phyloP scores from a whole-genome alignment of 2,329 filamentous ascomycete genomes.

The Colletotrichum paranaense region DNA sequence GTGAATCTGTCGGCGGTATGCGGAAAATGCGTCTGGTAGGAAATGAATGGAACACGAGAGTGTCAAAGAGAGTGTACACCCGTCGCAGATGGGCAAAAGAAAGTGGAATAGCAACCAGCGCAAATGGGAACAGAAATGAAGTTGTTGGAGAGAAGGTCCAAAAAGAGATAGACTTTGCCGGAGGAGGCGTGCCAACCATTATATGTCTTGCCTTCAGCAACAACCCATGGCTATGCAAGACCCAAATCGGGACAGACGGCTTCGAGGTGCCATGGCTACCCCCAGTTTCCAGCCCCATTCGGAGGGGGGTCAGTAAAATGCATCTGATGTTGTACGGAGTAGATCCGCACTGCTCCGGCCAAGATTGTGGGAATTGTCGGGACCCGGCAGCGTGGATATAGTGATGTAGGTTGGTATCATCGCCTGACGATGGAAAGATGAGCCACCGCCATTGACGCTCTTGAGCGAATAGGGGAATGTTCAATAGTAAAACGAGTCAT shows the following conservation, averaged over 20 bases:
- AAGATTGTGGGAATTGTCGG: constrained; percentile 9
- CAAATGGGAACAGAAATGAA: constrained; percentile 18
- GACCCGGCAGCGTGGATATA: constrained; percentile 15
- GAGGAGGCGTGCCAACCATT: background rate
- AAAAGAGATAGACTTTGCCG: background rate
- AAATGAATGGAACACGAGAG: constrained; percentile 30
- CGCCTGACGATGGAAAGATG: background rate
- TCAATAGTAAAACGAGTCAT: constrained; percentile 7
- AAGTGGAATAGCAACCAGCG: constrained; percentile 28
- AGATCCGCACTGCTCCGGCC: background rate
- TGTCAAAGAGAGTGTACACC: constrained; percentile 33
- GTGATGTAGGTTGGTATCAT: constrained; percentile 9
- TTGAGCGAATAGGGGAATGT: background rate
- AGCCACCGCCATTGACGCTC: background rate
- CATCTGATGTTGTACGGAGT: background rate
- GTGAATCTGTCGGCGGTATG: background rate
- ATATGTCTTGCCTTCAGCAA: background rate
- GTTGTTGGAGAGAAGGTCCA: background rate
- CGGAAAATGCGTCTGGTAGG: background rate
- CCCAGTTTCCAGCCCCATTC: background rate
- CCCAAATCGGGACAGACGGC: constrained; percentile 9
- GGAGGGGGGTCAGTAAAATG: constrained; percentile 1
- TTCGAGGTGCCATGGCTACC: background rate
- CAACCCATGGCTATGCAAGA: background rate
- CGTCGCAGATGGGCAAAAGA: constrained; percentile 32